Base-by-base conservation (phyloP, 805 yeast species). In the Candida piceae region DNA sequence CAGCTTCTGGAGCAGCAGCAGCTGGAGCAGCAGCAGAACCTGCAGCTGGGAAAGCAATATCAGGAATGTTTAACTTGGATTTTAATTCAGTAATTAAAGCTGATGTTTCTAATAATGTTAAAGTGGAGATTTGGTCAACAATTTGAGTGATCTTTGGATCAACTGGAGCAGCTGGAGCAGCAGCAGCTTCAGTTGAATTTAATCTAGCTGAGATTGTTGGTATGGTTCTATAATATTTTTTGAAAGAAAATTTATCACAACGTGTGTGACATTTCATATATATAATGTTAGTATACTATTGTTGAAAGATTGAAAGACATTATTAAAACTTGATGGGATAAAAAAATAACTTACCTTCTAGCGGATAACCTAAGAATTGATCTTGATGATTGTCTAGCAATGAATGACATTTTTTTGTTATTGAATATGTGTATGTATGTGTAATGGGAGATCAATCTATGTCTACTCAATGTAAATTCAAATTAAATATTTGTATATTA, bases 91-190 rank as follows among this genome's bases (percentile, higher is more conserved):
- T 60, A 45, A 93, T 84, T 58, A 93, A 76, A 20, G 81, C 63
- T n/a, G 96, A 81, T 16, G 97, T 90, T 69, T 93, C 98, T 57
- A 89, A 71, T 39, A 93, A 74, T n/a, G 95, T 88, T 60, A 93
- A 74, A 51, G 84, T 76, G 36, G 97, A 78, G 59, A 93, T 93
- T 56, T 85, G 84, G 57, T 86, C 93, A 38, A 93, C 99, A 52
- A 93, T 89, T 38, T 78, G 64, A 31, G 81, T 54, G 63, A 93
- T 88, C 65, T 90, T 89, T 49, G 97, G 93, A 63, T 84, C 93
- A 39, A 84, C 90, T 42, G 80, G 70, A 12, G 73, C 67, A 17
- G 62, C 42, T 28, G 61, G 57, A 24, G 66, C 40, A 15, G 39
- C 39, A 53, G 66, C 49, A 48, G 58, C 56, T 50, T 7, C 29